These are phyloP conservation scores for Aureobasidium sp. DNA, from an alignment of 2,329 filamentous ascomycete genomes.

Conservation along the genomic window DNA sequence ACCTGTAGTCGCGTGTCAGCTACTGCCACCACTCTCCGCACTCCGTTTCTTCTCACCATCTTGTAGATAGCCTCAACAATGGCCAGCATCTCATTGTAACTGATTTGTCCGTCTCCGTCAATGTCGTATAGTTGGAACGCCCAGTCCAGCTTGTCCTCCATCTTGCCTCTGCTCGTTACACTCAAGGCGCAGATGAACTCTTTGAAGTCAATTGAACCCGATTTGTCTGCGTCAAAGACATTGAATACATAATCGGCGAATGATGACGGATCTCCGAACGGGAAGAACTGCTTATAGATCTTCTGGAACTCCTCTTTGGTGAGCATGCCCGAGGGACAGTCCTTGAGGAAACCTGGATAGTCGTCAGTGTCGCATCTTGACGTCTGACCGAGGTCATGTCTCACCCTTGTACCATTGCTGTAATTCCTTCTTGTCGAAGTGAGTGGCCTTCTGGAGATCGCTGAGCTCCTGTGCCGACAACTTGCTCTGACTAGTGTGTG, in stretches of 20 bases:
- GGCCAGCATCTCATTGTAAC: slow-evolving; percentile 96
- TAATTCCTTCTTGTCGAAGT: slow-evolving; percentile 99
- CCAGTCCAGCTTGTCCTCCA: slow-evolving; percentile 99
- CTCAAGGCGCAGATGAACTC: slow-evolving; percentile 98
- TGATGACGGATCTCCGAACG: slow-evolving; percentile 91
- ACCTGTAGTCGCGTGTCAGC: slow-evolving; percentile 52
- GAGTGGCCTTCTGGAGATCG: slow-evolving; percentile 92
- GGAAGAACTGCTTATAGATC: slow-evolving; percentile 99
- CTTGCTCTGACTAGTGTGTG: slow-evolving; percentile 77
- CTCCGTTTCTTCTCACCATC: slow-evolving; percentile 58
- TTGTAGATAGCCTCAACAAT: slow-evolving; percentile 99
- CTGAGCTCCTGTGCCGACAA: slow-evolving; percentile 92
- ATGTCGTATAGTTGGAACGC: slow-evolving; percentile 99
- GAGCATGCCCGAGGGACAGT: slow-evolving; percentile 93
- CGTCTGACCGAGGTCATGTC: slow-evolving; percentile 23
- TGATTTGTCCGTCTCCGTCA: slow-evolving; percentile 97
- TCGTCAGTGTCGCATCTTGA: slow-evolving; percentile 18
- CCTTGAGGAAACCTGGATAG: slow-evolving; percentile 84
- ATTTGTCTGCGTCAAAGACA: slow-evolving; percentile 96
- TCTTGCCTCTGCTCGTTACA: slow-evolving; percentile 93
- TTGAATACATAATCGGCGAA: slow-evolving; percentile 99
- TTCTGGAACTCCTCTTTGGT: slow-evolving; percentile 99
- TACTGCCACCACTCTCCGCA: not conserved
- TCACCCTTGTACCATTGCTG: slow-evolving; percentile 99
- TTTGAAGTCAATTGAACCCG: slow-evolving; percentile 97